Conservation (phyloP, 1,139 yeast genomes). For the Saccharomyces uvarum region DNA sequence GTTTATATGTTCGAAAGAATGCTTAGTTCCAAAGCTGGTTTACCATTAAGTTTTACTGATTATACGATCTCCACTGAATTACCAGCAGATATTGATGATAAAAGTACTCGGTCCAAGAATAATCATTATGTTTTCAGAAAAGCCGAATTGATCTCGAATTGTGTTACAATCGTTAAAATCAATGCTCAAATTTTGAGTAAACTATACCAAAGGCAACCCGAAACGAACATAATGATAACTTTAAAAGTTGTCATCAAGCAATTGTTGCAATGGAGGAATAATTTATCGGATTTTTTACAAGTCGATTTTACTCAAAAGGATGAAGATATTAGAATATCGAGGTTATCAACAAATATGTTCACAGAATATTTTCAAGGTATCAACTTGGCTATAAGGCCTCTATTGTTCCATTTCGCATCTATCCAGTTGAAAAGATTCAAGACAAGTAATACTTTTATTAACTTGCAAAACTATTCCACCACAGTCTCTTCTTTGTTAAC, state of each 20-base stretch:
- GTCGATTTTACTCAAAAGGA: slow-evolving; percentile 55
- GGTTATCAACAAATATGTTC: slow-evolving; percentile 70
- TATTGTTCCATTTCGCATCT: slow-evolving; percentile 71
- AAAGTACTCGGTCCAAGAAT: slow-evolving; percentile 48
- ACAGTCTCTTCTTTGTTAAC: slow-evolving; percentile 62
- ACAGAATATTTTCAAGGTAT: slow-evolving; percentile 83
- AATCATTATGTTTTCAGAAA: slow-evolving; percentile 71
- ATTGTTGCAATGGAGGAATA: slow-evolving; percentile 61
- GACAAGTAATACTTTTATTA: slow-evolving; percentile 49
- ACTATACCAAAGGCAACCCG: slow-evolving; percentile 70
- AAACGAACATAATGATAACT: slow-evolving; percentile 63
- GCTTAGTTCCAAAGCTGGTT: slow-evolving; percentile 78
- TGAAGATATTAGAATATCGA: slow-evolving; percentile 43
- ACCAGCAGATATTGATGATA: slow-evolving; percentile 64
- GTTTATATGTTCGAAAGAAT: slow-evolving; percentile 83
- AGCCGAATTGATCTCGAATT: slow-evolving; percentile 69
- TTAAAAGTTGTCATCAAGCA: slow-evolving; percentile 65
- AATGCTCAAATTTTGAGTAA: slow-evolving; percentile 67
- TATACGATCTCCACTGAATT: slow-evolving; percentile 70
- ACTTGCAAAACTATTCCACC: slow-evolving; percentile 59
- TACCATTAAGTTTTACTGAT: slow-evolving; percentile 72
- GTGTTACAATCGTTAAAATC: slow-evolving; percentile 74
- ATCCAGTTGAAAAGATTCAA: slow-evolving; percentile 53
- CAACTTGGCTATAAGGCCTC: slow-evolving; percentile 73
- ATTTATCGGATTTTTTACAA: slow-evolving; percentile 54